Base-by-base conservation (phyloP, 1,284 basidiomycete species). In the Ustilago nuda region DNA sequence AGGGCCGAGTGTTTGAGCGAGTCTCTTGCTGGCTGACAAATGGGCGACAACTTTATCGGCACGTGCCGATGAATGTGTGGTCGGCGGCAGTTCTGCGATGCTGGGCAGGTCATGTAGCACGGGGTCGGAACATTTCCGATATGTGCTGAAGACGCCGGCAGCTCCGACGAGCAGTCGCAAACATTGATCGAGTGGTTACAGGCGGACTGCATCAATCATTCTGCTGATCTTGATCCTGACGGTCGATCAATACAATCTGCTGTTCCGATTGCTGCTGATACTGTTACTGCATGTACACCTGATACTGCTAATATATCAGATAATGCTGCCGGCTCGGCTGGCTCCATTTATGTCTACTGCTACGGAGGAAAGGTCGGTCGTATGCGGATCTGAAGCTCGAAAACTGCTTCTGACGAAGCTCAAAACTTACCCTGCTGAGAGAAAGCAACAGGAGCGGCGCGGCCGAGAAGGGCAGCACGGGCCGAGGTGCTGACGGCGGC, bases 401-500 rank as follows among this genome's bases (percentile, higher is more conserved):
- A 27, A 37, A 45, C 33, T 19, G 32, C 32, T 35, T 27, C 46
- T 4, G 39, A 33, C 8, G 15, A 9, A 41, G 46, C n/a, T 8
- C 45, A 33, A 61, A 61, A 74, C 68, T 72, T 69, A 71, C 72
- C 69, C 66, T 74, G 72, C 56, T 73, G 78, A 52, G 72, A 61
- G 60, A 65, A 62, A 32, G 69, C 75, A 55, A 75, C 67, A 61
- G 76, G 69, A 51, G 66, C 71, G 64, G 61, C 56, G 41, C 68
- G 66, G 39, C 66, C 61, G 56, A 80, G 60, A 32, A 80, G 63
- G 50, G 73, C 57, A 51, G 78, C 76, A 63, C 78, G 71, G 36
- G 74, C 72, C 55, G 78, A 73, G 33, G 73, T 77, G 65, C 78
- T 80, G 72, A 76, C 76, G 62, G 79, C 80, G 50, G 79, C 80